These are phyloP conservation scores for Oryza glaberrima DNA, from an alignment of 176 grass and related monocot species.

Conservation along the genomic window DNA sequence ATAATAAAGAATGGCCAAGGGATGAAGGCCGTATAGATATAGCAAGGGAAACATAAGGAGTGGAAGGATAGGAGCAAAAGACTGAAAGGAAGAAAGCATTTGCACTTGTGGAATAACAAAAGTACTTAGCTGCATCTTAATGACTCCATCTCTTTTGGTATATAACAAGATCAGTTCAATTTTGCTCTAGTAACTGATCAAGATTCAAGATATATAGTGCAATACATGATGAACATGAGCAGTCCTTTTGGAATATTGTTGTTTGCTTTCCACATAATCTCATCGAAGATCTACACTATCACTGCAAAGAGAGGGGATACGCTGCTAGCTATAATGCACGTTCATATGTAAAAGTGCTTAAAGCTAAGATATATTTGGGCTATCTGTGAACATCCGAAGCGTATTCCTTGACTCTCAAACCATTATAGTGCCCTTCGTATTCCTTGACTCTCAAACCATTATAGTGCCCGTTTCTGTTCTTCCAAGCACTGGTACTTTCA, in stretches of 20 bases:
- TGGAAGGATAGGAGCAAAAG: neutral
- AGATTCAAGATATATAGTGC: slow-evolving; percentile 10
- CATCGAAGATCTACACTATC: neutral
- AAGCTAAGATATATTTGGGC: slow-evolving; percentile 2
- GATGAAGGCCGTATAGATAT: slow-evolving; percentile 1
- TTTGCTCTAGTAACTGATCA: slow-evolving; percentile 28
- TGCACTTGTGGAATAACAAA: slow-evolving; percentile 9
- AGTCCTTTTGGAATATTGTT: neutral
- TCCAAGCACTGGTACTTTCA: neutral
- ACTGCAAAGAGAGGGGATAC: slow-evolving; percentile 26
- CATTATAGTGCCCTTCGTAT: neutral
- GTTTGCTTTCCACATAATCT: neutral
- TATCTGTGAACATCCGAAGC: neutral
- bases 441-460: neutral
- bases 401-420: neutral
- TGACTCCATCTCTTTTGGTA: neutral
- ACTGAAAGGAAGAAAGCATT: neutral
- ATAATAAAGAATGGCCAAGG: slow-evolving; percentile 11
- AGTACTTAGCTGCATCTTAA: neutral
- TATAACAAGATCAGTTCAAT: neutral
- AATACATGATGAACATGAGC: neutral
- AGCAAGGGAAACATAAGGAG: neutral
- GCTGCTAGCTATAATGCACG: neutral
- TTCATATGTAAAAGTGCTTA: neutral
- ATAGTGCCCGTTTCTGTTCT: slow-evolving; percentile 14